Conservation (phyloP, 208 protist genomes). For the Leptomonas pyrrhocoris region DNA sequence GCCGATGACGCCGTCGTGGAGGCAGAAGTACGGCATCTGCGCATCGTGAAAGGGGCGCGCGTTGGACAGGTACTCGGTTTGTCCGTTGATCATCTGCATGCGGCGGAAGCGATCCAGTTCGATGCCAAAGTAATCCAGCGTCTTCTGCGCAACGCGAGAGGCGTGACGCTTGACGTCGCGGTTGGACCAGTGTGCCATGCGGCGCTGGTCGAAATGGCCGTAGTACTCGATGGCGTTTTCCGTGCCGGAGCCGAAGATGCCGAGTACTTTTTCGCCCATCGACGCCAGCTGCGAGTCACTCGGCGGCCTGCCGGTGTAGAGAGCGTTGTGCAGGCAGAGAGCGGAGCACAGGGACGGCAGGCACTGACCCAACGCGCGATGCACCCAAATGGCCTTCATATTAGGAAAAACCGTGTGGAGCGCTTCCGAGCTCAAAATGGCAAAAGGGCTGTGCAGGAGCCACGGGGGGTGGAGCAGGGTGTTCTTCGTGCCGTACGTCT, state of each 20-base stretch:
- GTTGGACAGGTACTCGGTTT: constrained; percentile 82
- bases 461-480: constrained; percentile 62
- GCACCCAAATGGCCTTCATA: constrained; percentile 83
- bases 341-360: constrained; percentile 88
- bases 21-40: constrained; percentile 88
- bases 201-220: constrained; percentile 72
- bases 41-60: constrained; percentile 84
- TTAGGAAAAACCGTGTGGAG: constrained; percentile 77
- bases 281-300: constrained; percentile 81
- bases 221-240: constrained; percentile 87
- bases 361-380: constrained; percentile 85
- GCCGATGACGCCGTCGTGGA: constrained; percentile 84
- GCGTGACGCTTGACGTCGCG: constrained; percentile 86
- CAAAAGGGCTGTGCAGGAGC: constrained; percentile 88
- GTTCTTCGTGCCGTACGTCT: constrained; percentile 81
- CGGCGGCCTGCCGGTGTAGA: constrained; percentile 89
- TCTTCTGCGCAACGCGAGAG: constrained; percentile 81
- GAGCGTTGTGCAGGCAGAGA: constrained; percentile 81
- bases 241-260: constrained; percentile 87
- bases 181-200: constrained; percentile 92
- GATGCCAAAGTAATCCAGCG: constrained; percentile 84
- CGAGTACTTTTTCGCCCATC: constrained; percentile 88
- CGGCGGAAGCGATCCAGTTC: constrained; percentile 87
- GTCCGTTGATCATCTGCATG: constrained; percentile 88
- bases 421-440: constrained; percentile 71